phyloP scores from a whole-genome alignment of 305 asterid species.

The Solanum aculeatissimum region DNA sequence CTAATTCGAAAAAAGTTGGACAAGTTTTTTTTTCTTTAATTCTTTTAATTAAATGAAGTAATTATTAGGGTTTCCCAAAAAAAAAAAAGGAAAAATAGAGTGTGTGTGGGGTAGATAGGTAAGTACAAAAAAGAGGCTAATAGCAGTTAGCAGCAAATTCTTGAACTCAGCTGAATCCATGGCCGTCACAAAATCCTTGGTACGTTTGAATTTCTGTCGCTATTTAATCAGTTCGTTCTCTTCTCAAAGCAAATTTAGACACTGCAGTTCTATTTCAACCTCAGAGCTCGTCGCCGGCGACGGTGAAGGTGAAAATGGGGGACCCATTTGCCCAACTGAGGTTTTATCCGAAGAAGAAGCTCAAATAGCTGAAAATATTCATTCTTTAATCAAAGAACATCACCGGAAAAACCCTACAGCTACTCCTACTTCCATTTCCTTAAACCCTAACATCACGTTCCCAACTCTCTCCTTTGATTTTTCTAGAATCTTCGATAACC shows the following conservation, averaged over 20 bases:
- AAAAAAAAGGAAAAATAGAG: too few relatives aligned
- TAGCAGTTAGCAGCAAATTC: neutral
- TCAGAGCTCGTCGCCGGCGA: constrained; percentile 3
- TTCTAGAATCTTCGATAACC: constrained; percentile 22
- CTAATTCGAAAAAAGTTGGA: neutral
- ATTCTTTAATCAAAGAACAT: constrained; percentile 53
- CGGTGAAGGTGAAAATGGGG: neutral
- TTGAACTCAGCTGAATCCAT: neutral
- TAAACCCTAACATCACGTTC: constrained; percentile 40
- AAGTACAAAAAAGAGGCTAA: neutral
- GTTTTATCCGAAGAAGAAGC: constrained; percentile 31
- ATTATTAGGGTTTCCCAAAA: neutral
- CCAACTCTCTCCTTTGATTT: constrained; percentile 52
- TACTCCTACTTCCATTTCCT: constrained; percentile 1
- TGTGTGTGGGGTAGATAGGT: neutral
- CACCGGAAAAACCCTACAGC: constrained; percentile 60
- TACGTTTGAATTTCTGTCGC: constrained; percentile 2
- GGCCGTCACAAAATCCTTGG: constrained; percentile 26
- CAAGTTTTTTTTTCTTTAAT: neutral
- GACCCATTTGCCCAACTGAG: neutral
- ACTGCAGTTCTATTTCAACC: neutral
- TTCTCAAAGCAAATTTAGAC: neutral
- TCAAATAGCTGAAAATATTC: constrained; percentile 33
- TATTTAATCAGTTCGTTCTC: constrained; percentile 5
- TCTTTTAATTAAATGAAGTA: neutral